Evolutionary conservation across 495 filamentous ascomycete species (phyloP).

Genomic region (Aspergillus steynii): DNA sequence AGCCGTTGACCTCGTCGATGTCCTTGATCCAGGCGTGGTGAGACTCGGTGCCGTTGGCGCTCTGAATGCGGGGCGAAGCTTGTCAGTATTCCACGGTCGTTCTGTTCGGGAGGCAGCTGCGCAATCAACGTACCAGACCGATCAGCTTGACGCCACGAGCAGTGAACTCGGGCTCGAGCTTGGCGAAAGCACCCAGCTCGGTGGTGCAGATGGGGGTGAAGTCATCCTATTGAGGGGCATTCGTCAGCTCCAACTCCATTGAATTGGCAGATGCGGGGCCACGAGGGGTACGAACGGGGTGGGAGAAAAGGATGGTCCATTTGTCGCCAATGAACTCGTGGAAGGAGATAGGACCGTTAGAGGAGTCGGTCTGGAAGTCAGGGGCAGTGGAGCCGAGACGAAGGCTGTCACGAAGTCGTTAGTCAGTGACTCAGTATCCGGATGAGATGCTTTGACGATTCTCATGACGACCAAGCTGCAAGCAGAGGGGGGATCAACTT

Average conservation of each 20-base stretch:
- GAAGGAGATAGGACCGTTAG: slow-evolving; percentile 89
- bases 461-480: too few species aligned
- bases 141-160: slow-evolving; percentile 95
- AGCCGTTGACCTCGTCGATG: slow-evolving; percentile 87
- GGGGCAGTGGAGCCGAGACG: slow-evolving; percentile 89
- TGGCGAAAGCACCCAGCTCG: slow-evolving; percentile 95
- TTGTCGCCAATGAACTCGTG: slow-evolving; percentile 94
- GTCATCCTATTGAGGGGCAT: slow-evolving; percentile 46
- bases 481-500: slow-evolving; percentile 26
- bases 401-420: slow-evolving; percentile 50
- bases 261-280: neutral
- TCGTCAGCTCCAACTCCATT: slow-evolving; percentile 3
- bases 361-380: slow-evolving; percentile 92
- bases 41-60: slow-evolving; percentile 52
- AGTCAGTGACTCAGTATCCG: neutral
- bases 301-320: slow-evolving; percentile 96
- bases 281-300: slow-evolving; percentile 66
- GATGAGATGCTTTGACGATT: neutral
- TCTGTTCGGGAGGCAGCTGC: too few species aligned
- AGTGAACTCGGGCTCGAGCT: slow-evolving; percentile 94
- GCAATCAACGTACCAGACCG: slow-evolving; percentile 79
- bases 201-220: slow-evolving; percentile 97
- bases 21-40: slow-evolving; percentile 85
- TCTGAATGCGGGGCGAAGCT: slow-evolving; percentile 20
- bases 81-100: too few species aligned